Evolutionary conservation across 192 early-diverging fungal genomes (phyloP), one percentile per base, ranked within the genome.

Genomic region (Rhizophagus prolifer): DNA sequence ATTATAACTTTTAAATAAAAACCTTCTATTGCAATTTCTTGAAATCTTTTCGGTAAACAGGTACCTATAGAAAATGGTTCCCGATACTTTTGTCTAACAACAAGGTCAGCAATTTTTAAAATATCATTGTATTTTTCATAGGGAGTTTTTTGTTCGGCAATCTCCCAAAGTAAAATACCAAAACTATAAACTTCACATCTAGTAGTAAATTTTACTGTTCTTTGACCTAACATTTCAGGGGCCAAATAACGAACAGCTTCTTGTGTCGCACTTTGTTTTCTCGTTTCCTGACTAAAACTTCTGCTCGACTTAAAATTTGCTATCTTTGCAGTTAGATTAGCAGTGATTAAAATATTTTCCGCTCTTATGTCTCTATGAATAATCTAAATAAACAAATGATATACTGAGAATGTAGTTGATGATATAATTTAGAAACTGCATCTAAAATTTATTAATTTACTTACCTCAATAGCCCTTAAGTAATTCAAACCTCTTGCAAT

Each of bases 401-500:
- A 47, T 47, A 50, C 19, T 31, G 31, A 31, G 31, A 31, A 50
- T 16, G 2, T 50, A 50, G n/a, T 50, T 41, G 9, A 41, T 41
- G 7, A 6, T 1, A 41, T 9, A 9, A 41, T 0, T 41, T 41
- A 31, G 4, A 31, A 31, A n/a, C n/a, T n/a, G n/a, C n/a, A n/a
- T 41, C 8, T 41, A 9, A 6, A 41, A 41, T 9, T 9, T 31
- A 31, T 31, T 31, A 41, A 41, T 41, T 41, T 8, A 41, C 38
- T 41, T 50, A 50, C 47, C 4, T 14, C 3, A 36, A 81, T 80
- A 25, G 78, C 67, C 6, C 80, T 80, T 61, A 84, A 78, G 54
- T 82, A 84, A 69, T 70, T 80, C 58, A 84, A 65, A 21, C 81
- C 83, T 34, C 81, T 68, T 4, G 81, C 70, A 4, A 82, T 78